Base-by-base conservation (phyloP, 106 monocot species). In the Phalaenopsis aphrodite region DNA sequence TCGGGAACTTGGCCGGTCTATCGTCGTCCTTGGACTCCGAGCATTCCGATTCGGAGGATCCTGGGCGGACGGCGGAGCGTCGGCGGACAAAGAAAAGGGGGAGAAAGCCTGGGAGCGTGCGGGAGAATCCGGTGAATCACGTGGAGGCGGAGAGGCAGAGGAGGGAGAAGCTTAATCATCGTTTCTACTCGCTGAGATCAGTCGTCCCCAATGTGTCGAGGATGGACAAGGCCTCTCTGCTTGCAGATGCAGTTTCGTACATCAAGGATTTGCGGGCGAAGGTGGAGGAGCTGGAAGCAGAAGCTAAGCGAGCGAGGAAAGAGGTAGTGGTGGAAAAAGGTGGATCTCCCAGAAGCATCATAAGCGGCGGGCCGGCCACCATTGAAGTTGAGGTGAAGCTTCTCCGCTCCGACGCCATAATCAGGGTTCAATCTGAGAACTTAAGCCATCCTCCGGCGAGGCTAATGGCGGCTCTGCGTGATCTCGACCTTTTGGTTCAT, bases 151-250 rank as follows among this genome's bases (percentile, higher is more conserved):
- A 95, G 85, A 43, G 91, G 82, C 94, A 90, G 77, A 80, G 94
- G 19, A 39, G 90, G 67, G 91, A 95, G 79, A 95, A 90, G 84
- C 85, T 95, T 21, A 95, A 95, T 86, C 89, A 87, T 80, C 81
- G 90, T 11, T 95, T 95, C 85, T 92, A 88, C 79, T 88, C 83
- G 3, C 90, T 95, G 23, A 86, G 94, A 17, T 88, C 94, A 15
- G 94, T 88, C 11, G 94, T 95, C 1, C 94, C 94, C 10, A 95
- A 89, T 78, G 91, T 94, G 23, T 88, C 94, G 11, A 79, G 90
- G 19, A 89, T 94, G 91, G 91, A 94, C 89, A 94, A 94, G 87
- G 94, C 94, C 16, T 94, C 91, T 17, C 85, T 93, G 48, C 83
- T 94, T 9, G 84, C 86, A 5, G 91, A 94, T 75, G 91, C 91